phyloP scores from a whole-genome alignment of 2,329 filamentous ascomycete genomes.

The Sporothrix mexicana region DNA sequence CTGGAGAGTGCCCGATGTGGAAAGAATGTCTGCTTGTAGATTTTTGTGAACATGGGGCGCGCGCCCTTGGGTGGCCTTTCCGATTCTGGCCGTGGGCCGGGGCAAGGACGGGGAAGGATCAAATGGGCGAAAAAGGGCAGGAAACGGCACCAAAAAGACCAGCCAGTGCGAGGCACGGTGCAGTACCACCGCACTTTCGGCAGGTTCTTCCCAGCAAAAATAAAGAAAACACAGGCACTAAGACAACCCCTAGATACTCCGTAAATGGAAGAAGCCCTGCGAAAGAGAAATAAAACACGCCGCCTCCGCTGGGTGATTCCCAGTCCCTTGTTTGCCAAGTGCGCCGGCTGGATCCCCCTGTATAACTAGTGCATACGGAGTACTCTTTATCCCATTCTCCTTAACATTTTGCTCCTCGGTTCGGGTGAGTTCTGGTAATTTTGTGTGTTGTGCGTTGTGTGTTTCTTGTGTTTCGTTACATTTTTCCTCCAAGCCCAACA shows the following conservation, averaged over 20 bases:
- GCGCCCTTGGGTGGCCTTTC: conserved; percentile 27
- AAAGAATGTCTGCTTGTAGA: conserved; percentile 23
- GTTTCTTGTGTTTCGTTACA: conserved; percentile 16
- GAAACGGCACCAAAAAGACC: neutral
- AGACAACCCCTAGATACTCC: neutral
- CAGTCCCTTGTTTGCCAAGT: conserved; percentile 16
- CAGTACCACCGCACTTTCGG: neutral
- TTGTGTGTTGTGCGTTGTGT: neutral
- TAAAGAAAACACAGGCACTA: neutral
- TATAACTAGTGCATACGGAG: conserved; percentile 14
- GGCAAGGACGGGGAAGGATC: conserved; percentile 10
- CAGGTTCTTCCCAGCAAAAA: neutral
- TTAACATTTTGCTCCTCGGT: conserved; percentile 18
- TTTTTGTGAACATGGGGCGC: neutral
- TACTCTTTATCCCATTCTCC: neutral
- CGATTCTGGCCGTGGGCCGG: conserved; percentile 31
- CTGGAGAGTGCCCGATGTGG: conserved; percentile 26
- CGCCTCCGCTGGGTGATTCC: conserved; percentile 12
- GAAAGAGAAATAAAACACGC: neutral
- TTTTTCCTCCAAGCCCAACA: conserved; percentile 1
- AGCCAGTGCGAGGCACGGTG: conserved; percentile 33
- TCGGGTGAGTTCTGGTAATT: neutral
- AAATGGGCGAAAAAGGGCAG: conserved; percentile 8
- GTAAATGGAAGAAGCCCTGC: neutral
- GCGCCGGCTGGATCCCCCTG: neutral